Evolutionary conservation across 1,284 basidiomycete genomes (phyloP), one percentile per base, ranked within the genome.

Genomic region (Pholiota adiposa): DNA sequence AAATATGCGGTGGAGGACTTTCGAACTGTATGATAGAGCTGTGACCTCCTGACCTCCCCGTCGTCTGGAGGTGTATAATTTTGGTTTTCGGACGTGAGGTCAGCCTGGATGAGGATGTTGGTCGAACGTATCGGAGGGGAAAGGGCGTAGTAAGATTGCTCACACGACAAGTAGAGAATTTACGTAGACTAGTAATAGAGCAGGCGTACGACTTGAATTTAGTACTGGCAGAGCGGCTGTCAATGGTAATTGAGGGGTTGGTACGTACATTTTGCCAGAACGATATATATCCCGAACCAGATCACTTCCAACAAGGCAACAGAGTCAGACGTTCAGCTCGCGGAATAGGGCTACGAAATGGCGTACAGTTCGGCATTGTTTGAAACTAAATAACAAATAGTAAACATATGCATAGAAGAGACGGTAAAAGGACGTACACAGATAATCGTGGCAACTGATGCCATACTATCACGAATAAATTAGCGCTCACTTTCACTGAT

Each of bases 401-500:
- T 6, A 16, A n/a, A n/a, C n/a, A n/a, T n/a, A n/a, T n/a, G 46
- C 36, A 40, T 19, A 51, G 4, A 12, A 23, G 31, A 33, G 19
- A 41, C 2, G 18, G 1, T 29, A 31, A 23, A 14, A 1, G 19
- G 19, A 56, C 60, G 44, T 18, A 64, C 63, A 8, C 60, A 58
- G 21, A 64, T 56, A n/a, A 64, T 60, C 4, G 60, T 60, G 8
- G 61, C 48, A 2, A 64, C 58, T n/a, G 60, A 62, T 3, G 58
- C 57, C 36, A 64, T 29, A 34, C 63, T 64, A 49, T 27, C 3
- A 23, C 29, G 6, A 12, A 27, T 16, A 11, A 33, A 31, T 25
- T 4, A 41, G 14, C 33, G 8, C 5, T n/a, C n/a, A n/a, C n/a
- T n/a, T n/a, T n/a, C n/a, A n/a, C n/a, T 21, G 12, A 33, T 7